Base-by-base conservation (phyloP, 768 basidiomycete species). In the Melanogaster broomeanus region DNA sequence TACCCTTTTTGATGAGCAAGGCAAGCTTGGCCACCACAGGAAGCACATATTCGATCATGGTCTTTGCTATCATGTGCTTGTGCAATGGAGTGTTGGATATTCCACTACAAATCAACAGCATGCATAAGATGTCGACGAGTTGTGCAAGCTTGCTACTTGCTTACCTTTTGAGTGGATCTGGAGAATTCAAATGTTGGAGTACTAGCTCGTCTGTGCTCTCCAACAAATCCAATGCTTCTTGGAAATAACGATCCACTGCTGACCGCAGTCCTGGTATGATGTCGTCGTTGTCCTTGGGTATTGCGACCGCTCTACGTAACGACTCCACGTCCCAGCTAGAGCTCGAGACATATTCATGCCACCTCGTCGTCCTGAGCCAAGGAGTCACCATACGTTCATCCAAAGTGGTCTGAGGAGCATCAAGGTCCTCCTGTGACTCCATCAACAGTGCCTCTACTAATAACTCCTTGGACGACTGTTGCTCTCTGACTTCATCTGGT, bases 21-120 rank as follows among this genome's bases (percentile, higher is more conserved):
- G 27, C 6, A 0, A 62, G 3, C 1, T 59, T 16, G 2, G n/a
- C 10, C 0, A 59, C 6, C 0, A 51, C 24, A 0, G 39, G 52
- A 0, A 0, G 41, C 8, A 16, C 59, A 18, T 71, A 71, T 9
- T 42, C 15, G 0, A 47, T 41, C 18, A 66, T 46, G 1, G 50
- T 56, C 49, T 51, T 13, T n/a, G n/a, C n/a, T n/a, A n/a, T n/a
- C n/a, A n/a, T n/a, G n/a, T n/a, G n/a, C n/a, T n/a, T n/a, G n/a
- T 63, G 60, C 15, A 70, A 52, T 0, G 66, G 65, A 0, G 45
- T 60, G 50, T 67, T 62, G 42, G 54, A 59, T n/a, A 68, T 62
- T 0, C 62, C 58, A 8, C 53, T 59, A 13, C 16, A 7, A 15
- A 21, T 1, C 18, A 13, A 3, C 11, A 30, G 35, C 13, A 13